phyloP scores from a whole-genome alignment of 2,329 filamentous ascomycete species.

The Cladobotryum protrusum region DNA sequence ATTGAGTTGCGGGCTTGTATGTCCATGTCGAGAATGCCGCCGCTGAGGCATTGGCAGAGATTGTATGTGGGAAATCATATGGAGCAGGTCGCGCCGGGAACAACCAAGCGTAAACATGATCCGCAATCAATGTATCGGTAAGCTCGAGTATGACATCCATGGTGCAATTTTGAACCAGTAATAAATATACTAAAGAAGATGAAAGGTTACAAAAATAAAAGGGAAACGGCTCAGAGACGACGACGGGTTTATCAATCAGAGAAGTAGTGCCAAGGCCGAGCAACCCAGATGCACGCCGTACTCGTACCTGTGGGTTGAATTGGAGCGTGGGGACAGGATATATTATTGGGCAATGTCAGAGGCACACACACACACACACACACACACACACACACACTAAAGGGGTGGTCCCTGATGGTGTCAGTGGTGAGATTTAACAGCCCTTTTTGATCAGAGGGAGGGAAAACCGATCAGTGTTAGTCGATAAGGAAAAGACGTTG shows the following conservation, averaged over 20 bases:
- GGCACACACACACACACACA: no score
- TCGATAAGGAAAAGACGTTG: no score
- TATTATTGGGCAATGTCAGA: no score
- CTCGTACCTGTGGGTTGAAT: no score
- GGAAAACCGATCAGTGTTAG: no score
- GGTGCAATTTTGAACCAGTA: slow-evolving; percentile 24
- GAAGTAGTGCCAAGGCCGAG: no score
- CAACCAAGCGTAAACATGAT: slow-evolving; percentile 67
- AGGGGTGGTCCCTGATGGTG: no score
- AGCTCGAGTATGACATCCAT: slow-evolving; percentile 94
- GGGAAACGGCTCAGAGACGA: neutral
- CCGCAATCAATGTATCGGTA: slow-evolving; percentile 74
- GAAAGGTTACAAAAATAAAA: neutral
- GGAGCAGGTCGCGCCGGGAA: slow-evolving; percentile 55
- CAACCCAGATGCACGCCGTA: no score
- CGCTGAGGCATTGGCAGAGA: slow-evolving; percentile 48
- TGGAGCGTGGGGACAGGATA: no score
- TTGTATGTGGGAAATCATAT: slow-evolving; percentile 45
- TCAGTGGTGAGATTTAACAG: no score
- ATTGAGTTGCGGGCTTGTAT: slow-evolving; percentile 67
- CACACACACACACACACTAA: no score
- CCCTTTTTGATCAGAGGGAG: no score
- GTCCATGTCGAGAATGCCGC: slow-evolving; percentile 55
- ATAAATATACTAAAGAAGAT: neutral
- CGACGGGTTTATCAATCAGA: neutral